Evolutionary conservation across 2,329 filamentous ascomycete genomes (phyloP), one percentile per base, ranked within the genome.

Genomic region (Arthrobotrys entomopaga): DNA sequence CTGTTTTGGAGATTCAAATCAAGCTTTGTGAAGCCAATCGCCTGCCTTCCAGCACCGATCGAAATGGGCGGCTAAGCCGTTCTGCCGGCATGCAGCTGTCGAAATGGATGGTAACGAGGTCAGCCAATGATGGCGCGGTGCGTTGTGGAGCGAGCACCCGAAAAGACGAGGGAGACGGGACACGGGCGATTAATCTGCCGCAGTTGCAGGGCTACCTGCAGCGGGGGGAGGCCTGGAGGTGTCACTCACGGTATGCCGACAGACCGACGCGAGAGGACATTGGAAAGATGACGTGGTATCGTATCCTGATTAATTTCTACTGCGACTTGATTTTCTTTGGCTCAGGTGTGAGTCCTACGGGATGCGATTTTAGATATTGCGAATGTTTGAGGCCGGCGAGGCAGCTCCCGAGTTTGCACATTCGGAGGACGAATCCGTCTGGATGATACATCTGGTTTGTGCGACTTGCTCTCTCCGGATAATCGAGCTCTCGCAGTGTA

Each of bases 131-230:
- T n/a, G 50, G 46, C 46, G 11, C 34, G 3, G 7, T 42, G 58
- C 29, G 58, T 63, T 57, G 53, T 57, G 53, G 34, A 16, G 38
- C 29, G 24, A 26, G 52, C 24, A 38, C 34, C 26, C n/a, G 10
- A 15, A 19, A 22, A 52, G 15, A 52, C 16, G 16, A 22, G 5
- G 49, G 16, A 13, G 24, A 34, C 11, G 26, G 52, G 52, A 54
- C 29, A 57, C 53, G 26, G 26, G 53, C 53, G 53, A 57, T 15
- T 13, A 40, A 16, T n/a, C 26, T 57, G 53, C 53, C 53, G 53
- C 53, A 57, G 29, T 11, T 20, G 46, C 46, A 50, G 20, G 46
- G 42, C 42, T 34, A 10, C 29, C 29, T 19, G 1, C 42, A 19
- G 42, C 16, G 13, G 42, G 42, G n/a, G n/a, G n/a, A n/a, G n/a